Evolutionary conservation across 768 basidiomycete species (phyloP), one percentile per base, ranked within the genome.

Genomic region (Dioszegia crocea): DNA sequence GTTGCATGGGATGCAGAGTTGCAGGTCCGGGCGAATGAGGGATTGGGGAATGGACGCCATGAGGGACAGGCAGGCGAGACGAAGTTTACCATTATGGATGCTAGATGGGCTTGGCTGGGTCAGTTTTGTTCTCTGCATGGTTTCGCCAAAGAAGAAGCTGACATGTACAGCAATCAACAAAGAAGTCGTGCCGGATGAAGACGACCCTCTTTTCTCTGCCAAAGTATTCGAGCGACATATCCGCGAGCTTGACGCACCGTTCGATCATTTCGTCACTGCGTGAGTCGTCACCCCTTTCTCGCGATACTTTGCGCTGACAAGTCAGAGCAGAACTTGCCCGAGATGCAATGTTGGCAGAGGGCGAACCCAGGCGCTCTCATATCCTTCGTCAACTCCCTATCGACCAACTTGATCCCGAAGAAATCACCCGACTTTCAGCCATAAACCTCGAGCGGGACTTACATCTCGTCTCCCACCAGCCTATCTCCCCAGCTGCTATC

Each of bases 101-200:
- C 30, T 57, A 23, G 60, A 63, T 47, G 65, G 63, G 67, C 64
- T 27, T 72, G 70, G 70, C 23, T 63, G 14, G 63, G 70, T 72
- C 26, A 59, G 67, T 60, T 6, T 6, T 50, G 2, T 9, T 17
- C 4, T 52, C 23, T 17, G 11, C 14, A 11, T 41, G n/a, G 27
- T n/a, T n/a, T n/a, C n/a, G n/a, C n/a, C n/a, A 30, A 30, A 30
- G 39, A 16, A 36, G 19, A 40, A 38, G 54, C 54, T 44, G 54
- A 56, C n/a, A 8, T 2, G 1, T 6, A 5, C 31, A 45, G 59
- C 45, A 26, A 43, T 41, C 43, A 56, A 55, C 26, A 45, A 49
- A 26, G 54, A 56, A 10, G 12, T 50, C 12, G 29, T 6, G 26
- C 16, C 30, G 9, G n/a, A 29, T 17, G 44, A 44, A 8, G 54